Base-by-base conservation (phyloP, 306 rosid species). In the Castanopsis chinensis region DNA sequence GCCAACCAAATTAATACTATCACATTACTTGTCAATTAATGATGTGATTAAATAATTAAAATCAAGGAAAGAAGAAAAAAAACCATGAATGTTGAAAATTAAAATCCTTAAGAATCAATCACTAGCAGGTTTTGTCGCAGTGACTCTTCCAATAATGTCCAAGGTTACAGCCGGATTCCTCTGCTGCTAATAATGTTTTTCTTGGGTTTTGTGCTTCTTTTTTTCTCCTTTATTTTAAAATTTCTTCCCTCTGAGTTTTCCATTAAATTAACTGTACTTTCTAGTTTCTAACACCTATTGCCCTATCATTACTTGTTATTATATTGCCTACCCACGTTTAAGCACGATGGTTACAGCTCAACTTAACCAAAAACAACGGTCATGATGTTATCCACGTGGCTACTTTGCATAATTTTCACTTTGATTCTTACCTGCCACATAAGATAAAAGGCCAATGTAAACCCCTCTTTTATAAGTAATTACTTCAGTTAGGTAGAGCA, bases 321-420 rank as follows among this genome's bases (percentile, higher is more conserved):
- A 82, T 92, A 90, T 91, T 90, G 90, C 59, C 79, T 63, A 28
- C 83, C 91, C 97, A 94, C 97, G 97, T 92, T 91, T 83, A 61
- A 61, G 95, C 97, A 94, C 93, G 97, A 90, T 79, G 93, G 71
- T 85, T 86, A 94, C 97, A 94, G 93, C 97, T 91, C 92, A 87
- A 85, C 92, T 75, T 85, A 57, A 45, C 64, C 75, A 23, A 84
- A 49, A 70, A 49, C 4, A 45, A 57, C 87, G 79, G 76, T 57
- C 72, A 77, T 74, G 83, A 87, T 85, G 83, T 74, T 73, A 56
- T 82, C 93, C 97, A 90, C 94, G 89, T 89, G 88, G 91, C 77
- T 21, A 2, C 3, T 78, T 72, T 27, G 15, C 6, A 71, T 25
- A 0, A 9, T 52, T 84, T 86, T 87, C 77, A 87, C 89, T 88